Base-by-base conservation (phyloP, 2,329 filamentous ascomycete genomes). In the Ophiostoma tasmaniense region DNA sequence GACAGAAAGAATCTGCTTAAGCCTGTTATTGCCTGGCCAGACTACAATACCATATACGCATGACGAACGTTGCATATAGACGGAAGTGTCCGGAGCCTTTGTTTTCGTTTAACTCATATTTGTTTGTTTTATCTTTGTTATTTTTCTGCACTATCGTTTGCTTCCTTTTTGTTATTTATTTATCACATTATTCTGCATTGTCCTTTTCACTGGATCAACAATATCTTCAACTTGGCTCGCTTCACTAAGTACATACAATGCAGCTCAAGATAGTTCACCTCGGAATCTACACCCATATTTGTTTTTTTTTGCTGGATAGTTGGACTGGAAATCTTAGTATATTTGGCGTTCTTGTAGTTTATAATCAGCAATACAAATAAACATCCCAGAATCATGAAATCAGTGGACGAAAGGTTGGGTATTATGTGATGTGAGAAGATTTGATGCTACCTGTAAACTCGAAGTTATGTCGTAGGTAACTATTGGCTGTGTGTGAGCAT, bases 1-100 rank as follows among this genome's bases (percentile, higher is more conserved):
- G 33, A 14, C 10, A 3, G 30, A 7, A 3, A 30, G 1, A 1
- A n/a, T 25, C 20, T 30, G 8, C 8, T 11, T 22, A 3, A 37
- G 59, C 30, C 35, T 33, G 30, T 33, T 25, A 10, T 13, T 10
- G 20, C 35, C 7, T 64, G 20, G 20, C 33, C 33, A n/a, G 61
- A 37, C 30, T 22, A 37, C 61, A 35, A 37, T 37, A 22, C 61
- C 20, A 22, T 64, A 22, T 64, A 67, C 45, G 66, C 67, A 69
- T 69, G 65, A 70, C 61, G 69, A 66, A 70, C 68, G 42, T 69
- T 70, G 68, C 70, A 72, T 70, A 71, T 69, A 70, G 67, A 72
- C 64, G 33, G 71, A 65, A 68, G 59, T 66, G 39, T 55, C 64
- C 39, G 39, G 50, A 55, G 22, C 50, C 17, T 28, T 37, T 61